phyloP scores from a whole-genome alignment of 176 grass and related monocot species.

The Metroxylon sagu region DNA sequence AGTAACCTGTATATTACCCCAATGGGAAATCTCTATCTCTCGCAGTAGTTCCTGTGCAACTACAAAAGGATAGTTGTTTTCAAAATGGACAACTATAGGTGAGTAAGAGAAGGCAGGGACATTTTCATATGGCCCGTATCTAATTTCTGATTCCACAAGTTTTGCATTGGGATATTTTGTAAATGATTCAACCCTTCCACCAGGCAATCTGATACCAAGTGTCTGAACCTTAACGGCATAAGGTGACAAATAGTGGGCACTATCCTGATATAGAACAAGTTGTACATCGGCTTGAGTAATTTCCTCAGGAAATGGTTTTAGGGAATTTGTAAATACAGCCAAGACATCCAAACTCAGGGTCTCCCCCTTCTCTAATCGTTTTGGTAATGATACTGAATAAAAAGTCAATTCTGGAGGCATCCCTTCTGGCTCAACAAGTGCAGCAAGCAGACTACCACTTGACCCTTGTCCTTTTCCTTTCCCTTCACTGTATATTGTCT shows the following conservation, averaged over 20 bases:
- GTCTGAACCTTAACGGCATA: conserved; percentile 76
- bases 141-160: conserved; percentile 64
- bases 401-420: conserved; percentile 55
- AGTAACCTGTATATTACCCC: conserved; percentile 83
- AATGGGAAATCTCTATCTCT: conserved; percentile 96
- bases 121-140: conserved; percentile 77
- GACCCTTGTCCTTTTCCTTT: conserved; percentile 42
- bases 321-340: conserved; percentile 56
- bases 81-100: conserved; percentile 71
- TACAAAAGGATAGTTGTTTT: conserved; percentile 94
- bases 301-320: conserved; percentile 93
- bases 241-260: conserved; percentile 67
- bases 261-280: conserved; percentile 90
- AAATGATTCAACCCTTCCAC: conserved; percentile 83
- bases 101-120: conserved; percentile 66
- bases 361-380: conserved; percentile 69
- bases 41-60: conserved; percentile 79
- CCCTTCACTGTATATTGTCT: conserved; percentile 63
- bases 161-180: conserved; percentile 73
- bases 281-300: conserved; percentile 88
- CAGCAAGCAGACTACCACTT: conserved; percentile 41
- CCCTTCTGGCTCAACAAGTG: conserved; percentile 59
- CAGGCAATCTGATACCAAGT: conserved; percentile 78
- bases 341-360: conserved; percentile 59
- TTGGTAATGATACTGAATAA: conserved; percentile 61